Evolutionary conservation across 495 filamentous ascomycete genomes (phyloP).

Genomic region (Halenospora varia): DNA sequence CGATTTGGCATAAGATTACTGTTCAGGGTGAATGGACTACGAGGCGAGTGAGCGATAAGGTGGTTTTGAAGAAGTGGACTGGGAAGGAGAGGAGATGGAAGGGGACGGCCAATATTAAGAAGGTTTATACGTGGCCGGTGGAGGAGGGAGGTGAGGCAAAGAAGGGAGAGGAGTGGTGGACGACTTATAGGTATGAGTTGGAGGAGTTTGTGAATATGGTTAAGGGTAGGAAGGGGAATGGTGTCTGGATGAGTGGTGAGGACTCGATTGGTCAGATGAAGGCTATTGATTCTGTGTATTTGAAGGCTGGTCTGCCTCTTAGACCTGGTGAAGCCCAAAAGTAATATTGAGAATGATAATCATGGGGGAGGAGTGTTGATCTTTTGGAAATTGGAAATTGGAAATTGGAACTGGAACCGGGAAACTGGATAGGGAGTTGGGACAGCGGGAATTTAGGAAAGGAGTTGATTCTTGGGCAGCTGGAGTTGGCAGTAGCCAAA

Average conservation of each 20-base stretch:
- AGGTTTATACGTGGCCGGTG: constrained; percentile 48
- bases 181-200: constrained; percentile 48
- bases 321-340: constrained; percentile 21
- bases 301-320: constrained; percentile 39
- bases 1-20: constrained; percentile 48
- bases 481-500: too few relatives aligned
- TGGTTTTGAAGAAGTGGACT: constrained; percentile 39
- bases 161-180: constrained; percentile 43
- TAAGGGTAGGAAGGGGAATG: constrained; percentile 35
- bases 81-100: constrained; percentile 30
- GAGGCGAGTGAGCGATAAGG: constrained; percentile 25
- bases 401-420: too few relatives aligned
- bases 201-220: constrained; percentile 54
- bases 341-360: too few relatives aligned
- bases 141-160: constrained; percentile 25
- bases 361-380: too few relatives aligned
- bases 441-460: too few relatives aligned
- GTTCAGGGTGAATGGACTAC: constrained; percentile 40
- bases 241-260: constrained; percentile 45
- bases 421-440: too few relatives aligned
- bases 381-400: too few relatives aligned
- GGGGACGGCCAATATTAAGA: too few relatives aligned
- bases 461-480: too few relatives aligned
- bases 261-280: constrained; percentile 50
- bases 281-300: constrained; percentile 51